phyloP scores from a whole-genome alignment of 805 yeast genomes.

The Lipomyces yamadae region DNA sequence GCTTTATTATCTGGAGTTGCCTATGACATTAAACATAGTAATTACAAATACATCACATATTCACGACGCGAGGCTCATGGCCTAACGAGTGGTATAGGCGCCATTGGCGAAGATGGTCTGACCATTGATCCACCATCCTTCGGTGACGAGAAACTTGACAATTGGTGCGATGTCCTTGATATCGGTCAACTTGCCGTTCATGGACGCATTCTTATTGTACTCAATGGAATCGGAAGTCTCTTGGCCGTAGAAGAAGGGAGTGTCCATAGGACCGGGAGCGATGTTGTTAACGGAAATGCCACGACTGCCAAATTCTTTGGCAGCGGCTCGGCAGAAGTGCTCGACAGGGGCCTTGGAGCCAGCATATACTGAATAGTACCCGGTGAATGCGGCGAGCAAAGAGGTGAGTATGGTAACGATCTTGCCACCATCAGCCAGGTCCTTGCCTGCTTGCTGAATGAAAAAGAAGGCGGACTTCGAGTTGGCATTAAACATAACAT shows the following conservation, averaged over 20 bases:
- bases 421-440: constrained; percentile 57
- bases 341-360: constrained; percentile 77
- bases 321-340: constrained; percentile 63
- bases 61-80: too few species aligned
- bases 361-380: constrained; percentile 62
- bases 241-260: constrained; percentile 70
- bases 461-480: constrained; percentile 66
- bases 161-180: constrained; percentile 65
- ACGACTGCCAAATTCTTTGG: too few species aligned
- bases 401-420: constrained; percentile 66
- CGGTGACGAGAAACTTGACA: constrained; percentile 61
- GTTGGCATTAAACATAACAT: constrained; percentile 58
- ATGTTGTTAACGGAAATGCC: constrained; percentile 68
- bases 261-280: constrained; percentile 77
- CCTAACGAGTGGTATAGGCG: constrained; percentile 60
- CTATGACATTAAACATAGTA: too few species aligned
- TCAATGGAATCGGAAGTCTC: constrained; percentile 59
- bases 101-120: constrained; percentile 59
- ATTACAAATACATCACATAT: too few species aligned
- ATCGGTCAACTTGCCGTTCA: constrained; percentile 40
- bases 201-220: constrained; percentile 55
- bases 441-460: constrained; percentile 59
- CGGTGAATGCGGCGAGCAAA: constrained; percentile 67
- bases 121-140: constrained; percentile 61
- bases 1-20: too few species aligned